Percentiles rank a stretch among this genome's conserved stretches.
Evolutionary conservation across 352 stramenopile species (phyloP).

Genomic region (Phytophthora litchii): DNA sequence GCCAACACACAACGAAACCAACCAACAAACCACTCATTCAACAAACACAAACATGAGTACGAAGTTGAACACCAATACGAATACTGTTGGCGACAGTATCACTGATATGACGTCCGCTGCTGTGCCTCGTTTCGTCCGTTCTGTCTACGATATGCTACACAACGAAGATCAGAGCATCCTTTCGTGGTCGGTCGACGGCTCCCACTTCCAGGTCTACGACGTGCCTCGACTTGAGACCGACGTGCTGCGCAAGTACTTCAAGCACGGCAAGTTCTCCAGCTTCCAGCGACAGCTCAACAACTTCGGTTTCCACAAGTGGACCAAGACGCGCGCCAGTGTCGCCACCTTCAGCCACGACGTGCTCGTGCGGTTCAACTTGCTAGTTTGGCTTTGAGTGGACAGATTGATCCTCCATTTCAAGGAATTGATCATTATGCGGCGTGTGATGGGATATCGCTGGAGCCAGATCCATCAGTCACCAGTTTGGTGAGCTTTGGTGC

Average conservation of each 20-base stretch:
- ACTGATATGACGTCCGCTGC: neutral
- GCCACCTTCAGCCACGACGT: conserved; percentile 72
- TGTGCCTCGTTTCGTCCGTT: conserved; percentile 51
- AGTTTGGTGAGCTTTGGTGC: too few species aligned
- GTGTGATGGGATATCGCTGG: too few species aligned
- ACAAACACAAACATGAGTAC: conserved; percentile 1
- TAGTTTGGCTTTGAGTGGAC: neutral
- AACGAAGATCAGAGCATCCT: conserved; percentile 54
- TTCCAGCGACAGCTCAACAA: conserved; percentile 93
- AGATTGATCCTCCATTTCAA: too few species aligned
- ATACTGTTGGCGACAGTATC: neutral
- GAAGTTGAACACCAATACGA: neutral
- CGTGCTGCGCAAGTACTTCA: conserved; percentile 84
- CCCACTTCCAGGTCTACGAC: conserved; percentile 86
- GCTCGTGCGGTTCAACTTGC: conserved; percentile 41
- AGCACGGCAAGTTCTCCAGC: conserved; percentile 88
- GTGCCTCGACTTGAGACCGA: conserved; percentile 55
- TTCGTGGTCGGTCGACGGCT: conserved; percentile 51
- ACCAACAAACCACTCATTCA: neutral
- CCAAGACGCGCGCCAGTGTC: conserved; percentile 63
- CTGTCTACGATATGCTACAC: conserved; percentile 63
- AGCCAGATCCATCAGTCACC: too few species aligned
- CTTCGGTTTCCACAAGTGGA: conserved; percentile 90
- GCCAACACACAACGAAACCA: neutral
- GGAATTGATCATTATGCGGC: too few species aligned